These are phyloP conservation scores for Skeletonema menzelii DNA, from an alignment of 108 stramenopile species.

Conservation along the genomic window DNA sequence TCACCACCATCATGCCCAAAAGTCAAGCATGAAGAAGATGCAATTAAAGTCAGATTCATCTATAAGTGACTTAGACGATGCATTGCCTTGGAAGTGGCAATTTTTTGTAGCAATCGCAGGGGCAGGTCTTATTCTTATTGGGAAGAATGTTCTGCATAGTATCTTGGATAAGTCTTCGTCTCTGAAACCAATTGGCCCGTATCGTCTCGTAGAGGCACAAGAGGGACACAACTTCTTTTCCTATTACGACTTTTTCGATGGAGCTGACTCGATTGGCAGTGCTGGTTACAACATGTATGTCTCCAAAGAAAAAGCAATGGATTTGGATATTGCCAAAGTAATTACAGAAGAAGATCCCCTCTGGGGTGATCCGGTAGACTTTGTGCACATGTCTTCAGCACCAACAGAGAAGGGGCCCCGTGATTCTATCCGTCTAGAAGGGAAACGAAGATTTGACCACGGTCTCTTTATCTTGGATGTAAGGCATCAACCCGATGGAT, in stretches of 20 bases:
- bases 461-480: conserved; percentile 83
- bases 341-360: conserved; percentile 52
- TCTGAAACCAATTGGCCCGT: conserved; percentile 29
- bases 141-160: not conserved
- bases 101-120: not conserved
- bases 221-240: conserved; percentile 72
- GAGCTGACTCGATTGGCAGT: conserved; percentile 80
- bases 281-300: conserved; percentile 78
- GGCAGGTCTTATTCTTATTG: not conserved
- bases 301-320: conserved; percentile 42
- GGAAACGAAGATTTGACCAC: conserved; percentile 73
- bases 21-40: not conserved
- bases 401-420: conserved; percentile 68
- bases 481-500: conserved; percentile 53
- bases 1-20: not conserved
- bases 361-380: conserved; percentile 52
- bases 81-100: not conserved
- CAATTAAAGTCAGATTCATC: not conserved
- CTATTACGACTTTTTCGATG: conserved; percentile 77
- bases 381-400: conserved; percentile 73
- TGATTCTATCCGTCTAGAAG: conserved; percentile 80
- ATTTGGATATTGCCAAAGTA: conserved; percentile 58
- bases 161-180: not conserved
- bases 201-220: conserved; percentile 42
- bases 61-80: not conserved